These are phyloP conservation scores for Panus rudis DNA, from an alignment of 768 basidiomycete species.

Conservation along the genomic window DNA sequence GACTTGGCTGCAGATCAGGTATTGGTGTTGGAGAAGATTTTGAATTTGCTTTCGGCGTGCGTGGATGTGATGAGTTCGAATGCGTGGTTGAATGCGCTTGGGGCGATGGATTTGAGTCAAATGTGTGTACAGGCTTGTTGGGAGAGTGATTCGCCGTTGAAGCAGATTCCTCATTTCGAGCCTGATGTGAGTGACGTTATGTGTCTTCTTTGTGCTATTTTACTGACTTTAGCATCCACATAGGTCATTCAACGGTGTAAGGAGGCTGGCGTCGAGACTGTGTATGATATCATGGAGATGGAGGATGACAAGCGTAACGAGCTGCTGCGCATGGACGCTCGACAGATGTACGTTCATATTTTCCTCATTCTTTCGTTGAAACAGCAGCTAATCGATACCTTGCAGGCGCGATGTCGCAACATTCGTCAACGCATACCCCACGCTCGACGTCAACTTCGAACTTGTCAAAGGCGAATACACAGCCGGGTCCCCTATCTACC, in stretches of 20 bases:
- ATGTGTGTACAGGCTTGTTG: constrained; percentile 99
- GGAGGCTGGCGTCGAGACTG: constrained; percentile 72
- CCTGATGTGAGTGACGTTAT: constrained; percentile 60
- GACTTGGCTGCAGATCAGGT: constrained; percentile 91
- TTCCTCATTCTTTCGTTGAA: constrained; percentile 1
- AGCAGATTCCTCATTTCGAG: constrained; percentile 96
- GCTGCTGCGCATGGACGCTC: constrained; percentile 75
- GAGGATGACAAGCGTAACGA: constrained; percentile 84
- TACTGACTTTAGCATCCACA: background rate
- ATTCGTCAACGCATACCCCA: constrained; percentile 96
- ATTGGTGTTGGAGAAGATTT: constrained; percentile 81
- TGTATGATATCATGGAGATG: constrained; percentile 98
- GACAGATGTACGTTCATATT: constrained; percentile 65
- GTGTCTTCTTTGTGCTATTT: background rate
- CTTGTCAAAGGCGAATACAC: constrained; percentile 85
- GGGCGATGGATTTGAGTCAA: constrained; percentile 96
- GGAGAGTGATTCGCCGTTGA: constrained; percentile 93
- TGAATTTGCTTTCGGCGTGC: constrained; percentile 88
- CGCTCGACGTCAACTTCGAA: constrained; percentile 84
- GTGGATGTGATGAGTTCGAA: constrained; percentile 99
- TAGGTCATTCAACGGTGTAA: constrained; percentile 84
- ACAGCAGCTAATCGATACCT: constrained; percentile 9
- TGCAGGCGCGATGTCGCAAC: constrained; percentile 86
- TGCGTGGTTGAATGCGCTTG: constrained; percentile 88
- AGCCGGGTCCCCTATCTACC: constrained; percentile 74